phyloP scores from a whole-genome alignment of 805 yeast genomes.

The Ascoidea rubescens region DNA sequence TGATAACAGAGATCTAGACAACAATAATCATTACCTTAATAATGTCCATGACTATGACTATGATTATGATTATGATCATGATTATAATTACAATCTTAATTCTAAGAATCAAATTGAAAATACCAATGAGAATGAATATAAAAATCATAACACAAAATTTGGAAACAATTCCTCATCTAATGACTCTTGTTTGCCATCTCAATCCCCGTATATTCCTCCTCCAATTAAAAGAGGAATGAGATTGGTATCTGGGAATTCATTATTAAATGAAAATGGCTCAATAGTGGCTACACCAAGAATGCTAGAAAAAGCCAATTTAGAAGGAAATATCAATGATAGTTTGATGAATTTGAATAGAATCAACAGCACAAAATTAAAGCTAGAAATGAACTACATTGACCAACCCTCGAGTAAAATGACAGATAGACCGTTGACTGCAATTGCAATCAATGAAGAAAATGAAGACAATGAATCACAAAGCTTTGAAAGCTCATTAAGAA shows the following conservation, averaged over 20 bases:
- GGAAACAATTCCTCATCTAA: not conserved
- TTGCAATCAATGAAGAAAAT: not conserved
- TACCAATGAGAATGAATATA: not conserved
- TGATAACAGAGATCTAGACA: not conserved
- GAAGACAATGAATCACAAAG: not conserved
- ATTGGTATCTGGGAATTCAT: not conserved
- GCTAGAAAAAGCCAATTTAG: too few relatives aligned
- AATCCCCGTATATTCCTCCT: not conserved
- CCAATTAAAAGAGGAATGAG: not conserved
- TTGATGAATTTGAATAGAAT: too few relatives aligned
- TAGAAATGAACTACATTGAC: too few relatives aligned
- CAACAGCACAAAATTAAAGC: too few relatives aligned
- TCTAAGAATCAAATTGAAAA: not conserved
- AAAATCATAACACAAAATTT: too few relatives aligned
- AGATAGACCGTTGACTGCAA: not conserved
- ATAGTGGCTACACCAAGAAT: too few relatives aligned
- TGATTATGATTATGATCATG: not conserved
- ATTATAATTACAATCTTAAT: too few relatives aligned
- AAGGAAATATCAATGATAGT: too few relatives aligned
- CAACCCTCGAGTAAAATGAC: not conserved
- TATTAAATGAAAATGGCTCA: too few relatives aligned
- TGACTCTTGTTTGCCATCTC: not conserved
- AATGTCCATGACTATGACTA: not conserved
- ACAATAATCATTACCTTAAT: too few relatives aligned
- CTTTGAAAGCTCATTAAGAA: not conserved